Conservation (phyloP, 2,329 filamentous ascomycete species). For the Lachnellula suecica region DNA sequence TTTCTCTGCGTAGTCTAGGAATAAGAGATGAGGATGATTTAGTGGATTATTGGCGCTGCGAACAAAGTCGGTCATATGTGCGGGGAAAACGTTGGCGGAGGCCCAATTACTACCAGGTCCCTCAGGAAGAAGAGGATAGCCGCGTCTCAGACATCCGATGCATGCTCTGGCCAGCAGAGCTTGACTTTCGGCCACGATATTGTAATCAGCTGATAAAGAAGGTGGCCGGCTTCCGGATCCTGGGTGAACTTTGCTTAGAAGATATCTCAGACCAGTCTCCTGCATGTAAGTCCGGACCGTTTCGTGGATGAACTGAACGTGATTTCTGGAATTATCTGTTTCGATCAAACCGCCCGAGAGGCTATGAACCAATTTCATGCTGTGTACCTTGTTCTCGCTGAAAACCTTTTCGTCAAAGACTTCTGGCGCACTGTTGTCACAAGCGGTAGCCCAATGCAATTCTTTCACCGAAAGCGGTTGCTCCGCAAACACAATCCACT, state of each 20-base stretch:
- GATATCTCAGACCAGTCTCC: background rate
- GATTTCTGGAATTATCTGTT: background rate
- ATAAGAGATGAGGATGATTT: background rate
- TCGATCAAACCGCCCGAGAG: background rate
- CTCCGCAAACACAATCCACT: background rate
- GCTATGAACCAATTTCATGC: background rate
- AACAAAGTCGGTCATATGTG: background rate
- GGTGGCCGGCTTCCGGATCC: background rate
- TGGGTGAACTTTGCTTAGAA: too few species aligned
- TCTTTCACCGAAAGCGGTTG: background rate
- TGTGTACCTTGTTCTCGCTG: background rate
- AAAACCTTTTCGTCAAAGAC: background rate
- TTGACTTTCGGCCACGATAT: background rate
- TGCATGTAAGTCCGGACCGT: background rate
- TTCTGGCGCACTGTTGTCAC: background rate
- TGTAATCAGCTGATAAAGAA: background rate
- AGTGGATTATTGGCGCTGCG: too few species aligned
- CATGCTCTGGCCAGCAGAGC: background rate
- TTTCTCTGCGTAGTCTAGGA: background rate
- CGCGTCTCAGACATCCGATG: background rate
- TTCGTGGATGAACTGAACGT: background rate
- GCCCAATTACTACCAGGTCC: background rate
- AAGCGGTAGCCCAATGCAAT: background rate
- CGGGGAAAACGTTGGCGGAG: background rate
- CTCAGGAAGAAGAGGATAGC: background rate